Evolutionary conservation across 2,329 filamentous ascomycete genomes (phyloP).

Genomic region (Colletotrichum camelliae): DNA sequence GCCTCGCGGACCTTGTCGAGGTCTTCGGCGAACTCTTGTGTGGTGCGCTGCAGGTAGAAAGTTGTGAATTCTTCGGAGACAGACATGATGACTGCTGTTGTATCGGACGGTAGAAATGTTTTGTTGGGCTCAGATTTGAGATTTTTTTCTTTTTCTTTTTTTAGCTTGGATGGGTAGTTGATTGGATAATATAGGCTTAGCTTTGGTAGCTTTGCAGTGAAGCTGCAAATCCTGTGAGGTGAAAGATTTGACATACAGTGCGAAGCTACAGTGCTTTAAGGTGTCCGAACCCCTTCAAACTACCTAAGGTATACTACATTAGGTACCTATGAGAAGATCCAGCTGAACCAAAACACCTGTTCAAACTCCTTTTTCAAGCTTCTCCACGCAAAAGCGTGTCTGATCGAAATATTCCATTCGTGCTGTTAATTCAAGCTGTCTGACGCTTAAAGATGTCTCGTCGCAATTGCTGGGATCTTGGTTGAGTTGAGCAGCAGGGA

Average conservation of each 20-base stretch:
- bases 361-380: background rate
- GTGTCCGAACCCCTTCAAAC: background rate
- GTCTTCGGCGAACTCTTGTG: slow-evolving; percentile 75
- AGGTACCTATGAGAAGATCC: background rate
- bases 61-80: slow-evolving; percentile 55
- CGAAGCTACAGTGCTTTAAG: background rate
- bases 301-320: too few relatives aligned
- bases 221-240: background rate
- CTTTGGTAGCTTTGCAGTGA: background rate
- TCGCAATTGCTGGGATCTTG: background rate
- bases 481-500: accelerated
- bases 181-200: background rate
- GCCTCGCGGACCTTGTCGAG: slow-evolving; percentile 72
- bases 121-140: background rate
- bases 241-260: slow-evolving; percentile 15
- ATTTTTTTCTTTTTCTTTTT: background rate
- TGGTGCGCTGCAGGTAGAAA: slow-evolving; percentile 73
- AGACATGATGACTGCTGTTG: background rate
- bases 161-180: background rate
- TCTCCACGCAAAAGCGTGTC: background rate
- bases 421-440: background rate
- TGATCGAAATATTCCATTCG: background rate
- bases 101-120: background rate
- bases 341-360: background rate
- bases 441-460: background rate